Base-by-base conservation (phyloP, 257 asterid species). In the Solanum appendiculatum region DNA sequence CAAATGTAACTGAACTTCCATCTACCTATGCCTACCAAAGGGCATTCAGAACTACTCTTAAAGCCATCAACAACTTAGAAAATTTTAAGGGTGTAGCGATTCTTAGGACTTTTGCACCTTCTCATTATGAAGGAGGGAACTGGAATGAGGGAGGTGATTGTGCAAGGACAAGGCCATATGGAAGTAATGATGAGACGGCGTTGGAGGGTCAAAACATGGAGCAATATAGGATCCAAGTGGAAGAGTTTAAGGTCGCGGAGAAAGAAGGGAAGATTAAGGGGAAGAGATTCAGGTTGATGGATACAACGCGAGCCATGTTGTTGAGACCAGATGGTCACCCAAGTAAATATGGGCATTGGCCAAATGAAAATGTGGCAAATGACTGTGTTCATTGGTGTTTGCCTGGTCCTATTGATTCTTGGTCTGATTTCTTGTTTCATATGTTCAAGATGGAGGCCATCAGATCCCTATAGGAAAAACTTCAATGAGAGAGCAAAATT, bases 251-350 rank as follows among this genome's bases (percentile, higher is more conserved):
- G 89, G 69, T 40, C 39, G 91, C 91, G 34, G 89, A 90, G 68
- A 83, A 44, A n/a, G 90, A 89, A 78, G 92, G 92, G 75, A 90
- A 78, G 69, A 86, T 73, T 23, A 63, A 73, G 20, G 91, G 91
- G 44, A 16, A 40, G 87, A 85, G 87, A n/a, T 89, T 83, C 36
- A 86, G 93, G 56, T 74, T 90, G 54, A 70, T 91, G 48, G 93
- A 91, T 36, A 87, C 87, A 23, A 91, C 92, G 1, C 87, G 54
- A 83, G 90, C 91, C 9, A 90, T 90, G 92, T 40, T 90, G 77
- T 51, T 91, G 75, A 89, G 93, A 77, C 92, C 93, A 54, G 93
- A 91, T 51, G 93, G 93, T 20, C 93, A 91, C 48, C 93, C 93
- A 5, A 86, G 90, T 56, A 87, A 64, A 86, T 91, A 87, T 63